Evolutionary conservation across 164 flowering plant genomes (phyloP), one percentile per base, ranked within the genome.

Genomic region (Amborella trichopoda): DNA sequence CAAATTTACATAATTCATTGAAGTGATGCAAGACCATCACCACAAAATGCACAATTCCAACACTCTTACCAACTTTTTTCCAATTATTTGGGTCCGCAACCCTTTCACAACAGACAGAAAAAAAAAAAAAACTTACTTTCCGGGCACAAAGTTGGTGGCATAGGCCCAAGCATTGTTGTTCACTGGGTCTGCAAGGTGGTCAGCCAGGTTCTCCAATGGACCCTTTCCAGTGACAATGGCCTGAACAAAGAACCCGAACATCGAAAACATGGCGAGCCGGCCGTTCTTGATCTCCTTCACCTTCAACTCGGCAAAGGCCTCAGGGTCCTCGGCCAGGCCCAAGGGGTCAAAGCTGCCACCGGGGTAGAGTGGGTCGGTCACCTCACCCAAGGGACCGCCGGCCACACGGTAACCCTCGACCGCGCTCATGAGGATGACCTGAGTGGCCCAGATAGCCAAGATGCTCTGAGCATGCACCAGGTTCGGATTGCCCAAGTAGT

Each of bases 261-360:
- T 53, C 12, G 56, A 53, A 23, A 53, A 53, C 56, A 44, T 53
- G 32, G 56, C 56, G 39, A 53, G 9, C 13, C 56, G 43, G 12
- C 56, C 56, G 23, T 53, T 53, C 56, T 53, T 53, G 34, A 53
- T 23, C 56, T 53, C 56, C 56, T 53, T 53, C 42, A 53, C 56
- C 56, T 53, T 53, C 42, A 53, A 24, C 22, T 53, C 56, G 0
- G 56, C 56, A 3, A 53, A 53, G 2, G 56, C 56, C 49, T 53
- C 56, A 2, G 56, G 56, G 20, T 53, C 49, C 1, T 53, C 56
- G 21, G 56, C 56, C 1, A 53, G 49, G 11, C 56, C 56, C 14
- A 53, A 17, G 1, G 56, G 56, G 40, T 53, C 56, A 17, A 53
- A 53, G 56, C 56, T 44, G 25, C 50, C 58, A 14, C 58, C 50